A percentile compares a stretch with the other conserved stretches of the same genome.
Evolutionary conservation across 805 yeast species (phyloP).

Genomic region (Kuraishia molischiana): DNA sequence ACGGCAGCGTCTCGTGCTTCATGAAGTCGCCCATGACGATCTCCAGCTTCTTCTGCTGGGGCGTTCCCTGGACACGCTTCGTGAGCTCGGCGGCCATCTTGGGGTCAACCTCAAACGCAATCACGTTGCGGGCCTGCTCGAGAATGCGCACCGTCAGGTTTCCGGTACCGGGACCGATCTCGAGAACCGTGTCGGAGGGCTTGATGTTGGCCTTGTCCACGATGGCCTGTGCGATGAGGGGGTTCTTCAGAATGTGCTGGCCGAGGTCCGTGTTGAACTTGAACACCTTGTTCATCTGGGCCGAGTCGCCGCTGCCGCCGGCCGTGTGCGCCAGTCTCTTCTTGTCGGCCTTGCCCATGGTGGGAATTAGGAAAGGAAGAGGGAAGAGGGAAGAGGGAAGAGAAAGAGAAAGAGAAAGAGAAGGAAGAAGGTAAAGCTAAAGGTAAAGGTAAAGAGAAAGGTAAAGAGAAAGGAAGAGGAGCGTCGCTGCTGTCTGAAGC

Average conservation of each 20-base stretch:
- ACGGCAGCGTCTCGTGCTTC: slow-evolving; percentile 82
- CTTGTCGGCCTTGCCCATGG: slow-evolving; percentile 60
- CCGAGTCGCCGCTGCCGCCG: slow-evolving; percentile 55
- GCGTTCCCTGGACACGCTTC: slow-evolving; percentile 96
- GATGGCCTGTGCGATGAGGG: slow-evolving; percentile 94
- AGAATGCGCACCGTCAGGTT: slow-evolving; percentile 87
- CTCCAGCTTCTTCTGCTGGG: slow-evolving; percentile 83
- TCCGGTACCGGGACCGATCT: slow-evolving; percentile 99
- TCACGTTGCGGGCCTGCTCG: slow-evolving; percentile 88
- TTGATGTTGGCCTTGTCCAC: slow-evolving; percentile 92
- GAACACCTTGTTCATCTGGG: slow-evolving; percentile 74
- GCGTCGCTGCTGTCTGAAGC: no score
- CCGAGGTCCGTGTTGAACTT: slow-evolving; percentile 96
- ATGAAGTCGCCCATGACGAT: slow-evolving; percentile 92
- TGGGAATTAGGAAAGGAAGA: no score
- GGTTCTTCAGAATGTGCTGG: slow-evolving; percentile 94
- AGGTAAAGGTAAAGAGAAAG: no score
- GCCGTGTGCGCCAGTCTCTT: slow-evolving; percentile 49
- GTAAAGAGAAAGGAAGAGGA: no score
- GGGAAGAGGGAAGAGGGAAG: no score
- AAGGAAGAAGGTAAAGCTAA: no score
- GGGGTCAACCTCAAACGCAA: slow-evolving; percentile 98
- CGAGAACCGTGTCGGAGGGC: slow-evolving; percentile 88
- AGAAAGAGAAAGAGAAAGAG: no score
- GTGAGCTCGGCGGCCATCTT: slow-evolving; percentile 98